A percentile compares a stretch with the other conserved stretches of the same genome.
These are phyloP conservation scores for Fusarium verrucosum DNA, from an alignment of 2,329 filamentous ascomycete genomes.

Conservation along the genomic window DNA sequence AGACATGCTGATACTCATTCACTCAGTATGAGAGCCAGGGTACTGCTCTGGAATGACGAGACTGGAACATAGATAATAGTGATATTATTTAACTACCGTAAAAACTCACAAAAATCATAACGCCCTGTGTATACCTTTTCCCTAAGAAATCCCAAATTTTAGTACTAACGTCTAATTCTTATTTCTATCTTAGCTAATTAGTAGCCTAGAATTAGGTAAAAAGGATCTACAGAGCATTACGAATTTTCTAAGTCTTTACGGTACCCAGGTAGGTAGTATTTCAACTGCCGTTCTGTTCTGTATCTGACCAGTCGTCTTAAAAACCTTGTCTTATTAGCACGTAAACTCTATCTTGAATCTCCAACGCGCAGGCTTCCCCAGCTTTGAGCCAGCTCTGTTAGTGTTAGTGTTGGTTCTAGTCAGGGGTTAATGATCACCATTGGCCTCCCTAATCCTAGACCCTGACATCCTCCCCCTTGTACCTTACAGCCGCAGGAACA, in stretches of 20 bases:
- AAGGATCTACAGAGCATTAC: no score
- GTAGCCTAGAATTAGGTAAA: no score
- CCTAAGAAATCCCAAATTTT: no score
- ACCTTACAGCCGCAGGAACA: background rate
- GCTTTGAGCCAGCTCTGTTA: background rate
- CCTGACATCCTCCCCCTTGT: slow-evolving; percentile 11
- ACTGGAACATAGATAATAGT: background rate
- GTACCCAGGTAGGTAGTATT: no score
- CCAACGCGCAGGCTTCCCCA: slow-evolving; percentile 11
- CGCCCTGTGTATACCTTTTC: no score
- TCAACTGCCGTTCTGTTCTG: no score
- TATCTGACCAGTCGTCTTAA: no score
- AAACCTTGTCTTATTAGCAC: background rate
- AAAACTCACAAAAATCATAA: no score
- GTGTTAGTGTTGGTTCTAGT: background rate
- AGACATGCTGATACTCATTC: background rate
- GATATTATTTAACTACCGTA: no score
- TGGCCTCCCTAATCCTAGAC: slow-evolving; percentile 1
- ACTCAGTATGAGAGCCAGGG: background rate
- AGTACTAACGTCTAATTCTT: no score
- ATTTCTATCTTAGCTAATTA: no score
- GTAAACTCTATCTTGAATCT: background rate
- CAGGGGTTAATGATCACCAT: slow-evolving; percentile 15
- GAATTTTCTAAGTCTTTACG: no score
- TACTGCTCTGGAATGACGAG: background rate